Evolutionary conservation across 2,329 filamentous ascomycete genomes (phyloP), one percentile per base, ranked within the genome.

Genomic region (Paramyrothecium sp.): DNA sequence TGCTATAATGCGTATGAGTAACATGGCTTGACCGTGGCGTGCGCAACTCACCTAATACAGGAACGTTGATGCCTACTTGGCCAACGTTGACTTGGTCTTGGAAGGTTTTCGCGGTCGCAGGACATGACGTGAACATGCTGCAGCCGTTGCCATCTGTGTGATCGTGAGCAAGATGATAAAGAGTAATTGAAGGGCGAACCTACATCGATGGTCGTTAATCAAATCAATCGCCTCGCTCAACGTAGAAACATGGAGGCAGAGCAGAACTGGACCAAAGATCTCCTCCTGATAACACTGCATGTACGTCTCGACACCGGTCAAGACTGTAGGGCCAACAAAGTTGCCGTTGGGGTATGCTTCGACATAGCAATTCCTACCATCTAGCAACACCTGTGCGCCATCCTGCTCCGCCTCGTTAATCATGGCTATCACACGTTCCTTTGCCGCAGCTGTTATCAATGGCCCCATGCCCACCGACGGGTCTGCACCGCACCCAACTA

Each of bases 181-280:
- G 38, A 26, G 10, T 22, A 13, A 16, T n/a, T 20, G 5, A 7
- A 46, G 34, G 5, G 22, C 21, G 30, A 21, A 54, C 54, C 50
- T 33, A 58, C 56, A 64, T 38, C 56, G 26, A 30, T 64, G 65
- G 59, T 82, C 59, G 55, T 70, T 70, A 3, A 67, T 65, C 46
- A 64, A 34, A 12, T 57, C 55, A 11, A 70, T 57, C 3, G 68
- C 68, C 38, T 69, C 64, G 13, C 64, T 60, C 51, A 69, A 59
- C 21, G 54, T 62, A 22, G 58, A 55, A 13, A 66, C 61, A 8
- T 60, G 56, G 7, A 65, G 57, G 54, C 64, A 69, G 3, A 62
- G 26, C 20, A 67, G 48, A 16, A 65, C 63, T 4, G 68, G 68
- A 7, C 68, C 68, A 55, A 70, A 70, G 3, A 70, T 64, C 53